Base-by-base conservation (phyloP, 306 rosid species). In the Pyrus betulifolia region DNA sequence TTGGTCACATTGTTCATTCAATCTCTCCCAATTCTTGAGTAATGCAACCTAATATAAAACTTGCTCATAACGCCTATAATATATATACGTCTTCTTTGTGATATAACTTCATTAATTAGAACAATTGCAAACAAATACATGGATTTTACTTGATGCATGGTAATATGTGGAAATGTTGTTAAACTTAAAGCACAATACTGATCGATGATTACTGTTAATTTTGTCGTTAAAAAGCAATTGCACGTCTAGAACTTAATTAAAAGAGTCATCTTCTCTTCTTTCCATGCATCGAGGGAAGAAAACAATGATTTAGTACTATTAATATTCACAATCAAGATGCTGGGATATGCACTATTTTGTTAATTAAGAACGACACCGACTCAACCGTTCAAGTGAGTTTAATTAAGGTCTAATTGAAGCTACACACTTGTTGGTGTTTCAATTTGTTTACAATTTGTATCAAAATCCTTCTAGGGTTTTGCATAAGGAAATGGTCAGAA, bases 271-370 rank as follows among this genome's bases (percentile, higher is more conserved):
- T 74, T 74, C 60, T 31, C 70, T 19, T 18, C 21, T 62, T 52
- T 62, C 70, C 61, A 44, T 19, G 60, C 78, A 74, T 61, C 9
- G 69, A 61, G 78, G 70, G 76, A 40, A 73, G 40, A 73, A 60
- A 60, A 73, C 42, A 5, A 27, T 61, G 19, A 61, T 27, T 28
- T 61, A 12, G 17, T 59, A 25, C 18, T 61, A 25, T 27, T 25
- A 25, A 61, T 27, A 62, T 27, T 62, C 67, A 62, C 19, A 62
- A 62, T 28, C 21, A 62, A 62, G 27, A 49, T 49, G 54, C 4
- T 49, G 54, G 55, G 21, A 49, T 49, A 5, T 5, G 17, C 55
- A 49, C 8, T 49, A 1, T 49, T 18, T 49, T 49, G 55, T 49
- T 49, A 49, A 49, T 15, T 5, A 5, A 49, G 21, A 17, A 49